A percentile compares a stretch with the other conserved stretches of the same genome.
These are phyloP conservation scores for Colletotrichum limetticola DNA, from an alignment of 2,329 filamentous ascomycete genomes.

Conservation along the genomic window DNA sequence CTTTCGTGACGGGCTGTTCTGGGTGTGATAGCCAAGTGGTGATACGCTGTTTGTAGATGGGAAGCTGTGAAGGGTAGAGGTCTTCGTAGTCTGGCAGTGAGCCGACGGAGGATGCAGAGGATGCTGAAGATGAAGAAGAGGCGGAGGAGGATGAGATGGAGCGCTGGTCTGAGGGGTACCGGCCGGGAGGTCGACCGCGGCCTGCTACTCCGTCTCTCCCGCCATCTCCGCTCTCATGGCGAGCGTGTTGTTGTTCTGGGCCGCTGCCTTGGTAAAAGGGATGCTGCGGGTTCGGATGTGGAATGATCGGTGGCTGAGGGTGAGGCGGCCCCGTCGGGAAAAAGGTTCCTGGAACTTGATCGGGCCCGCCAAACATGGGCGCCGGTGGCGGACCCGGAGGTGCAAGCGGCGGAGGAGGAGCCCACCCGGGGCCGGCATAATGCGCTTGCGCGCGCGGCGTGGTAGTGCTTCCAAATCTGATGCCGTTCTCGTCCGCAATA, in stretches of 20 bases:
- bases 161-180: conserved; percentile 32
- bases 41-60: conserved; percentile 56
- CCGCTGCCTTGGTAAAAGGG: not conserved
- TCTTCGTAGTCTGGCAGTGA: conserved; percentile 66
- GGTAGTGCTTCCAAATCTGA: conserved; percentile 42
- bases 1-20: conserved; percentile 59
- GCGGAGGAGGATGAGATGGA: conserved; percentile 51
- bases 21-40: conserved; percentile 61
- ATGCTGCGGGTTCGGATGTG: conserved; percentile 26
- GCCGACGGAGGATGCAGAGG: conserved; percentile 54
- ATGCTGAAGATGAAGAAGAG: conserved; percentile 46
- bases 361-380: conserved; percentile 10
- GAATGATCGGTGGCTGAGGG: not conserved
- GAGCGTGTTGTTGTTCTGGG: conserved; percentile 14
- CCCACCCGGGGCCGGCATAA: conserved; percentile 17
- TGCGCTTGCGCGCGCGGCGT: conserved; percentile 21
- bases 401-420: not conserved
- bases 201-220: not conserved
- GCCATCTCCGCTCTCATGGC: conserved; percentile 21
- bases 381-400: not conserved
- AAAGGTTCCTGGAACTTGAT: not conserved
- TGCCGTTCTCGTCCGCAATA: conserved; percentile 53
- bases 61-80: conserved; percentile 59
- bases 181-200: conserved; percentile 34
- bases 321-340: not conserved